Evolutionary conservation across 345 rosid species (phyloP), one percentile per base, ranked within the genome.

Genomic region (Lepidium sativum): DNA sequence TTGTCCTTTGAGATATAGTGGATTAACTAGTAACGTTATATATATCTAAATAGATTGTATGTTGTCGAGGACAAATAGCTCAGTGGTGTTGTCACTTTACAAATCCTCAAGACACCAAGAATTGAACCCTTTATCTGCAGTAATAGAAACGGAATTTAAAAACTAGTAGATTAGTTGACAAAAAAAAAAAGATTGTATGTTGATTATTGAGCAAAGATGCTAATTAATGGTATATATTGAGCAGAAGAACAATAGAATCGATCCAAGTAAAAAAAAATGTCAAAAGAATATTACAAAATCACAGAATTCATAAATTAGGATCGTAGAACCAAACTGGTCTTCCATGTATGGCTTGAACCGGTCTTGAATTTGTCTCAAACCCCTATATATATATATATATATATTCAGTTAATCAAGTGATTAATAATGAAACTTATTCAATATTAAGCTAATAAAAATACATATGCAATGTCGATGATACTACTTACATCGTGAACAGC

Each of bases 351-450:
- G 53, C 43, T 52, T 86, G 96, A 40, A 57, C 65, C 2, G 96
- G 96, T 63, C 97, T 91, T 48, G 97, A 81, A 73, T 88, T 83
- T 65, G 64, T 51, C 67, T 79, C 80, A 69, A 48, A 83, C 42
- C 86, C 89, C 97, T 88, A 54, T 23, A 23, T 23, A 23, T 23
- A 23, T 47, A 37, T 5, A 54, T 88, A 54, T 23, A 23, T 23
- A 23, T 23, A 23, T 47, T 45, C 8, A 54, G 9, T 12, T 8
- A 63, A 50, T 2, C 38, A 23, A 55, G 8, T 47, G 9, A 29
- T 60, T 39, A 52, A 32, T 54, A 38, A 17, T 17, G 25, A 37
- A 51, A 44, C 4, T 23, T 4, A 21, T 48, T 41, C 10, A 50
- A 50, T 20, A 41, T 54, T 2, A 6, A 32, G 41, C 40, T 16